Evolutionary conservation across 176 grass and related monocot species (phyloP), one percentile per base, ranked within the genome.

Genomic region (Phoenix roebelenii): DNA sequence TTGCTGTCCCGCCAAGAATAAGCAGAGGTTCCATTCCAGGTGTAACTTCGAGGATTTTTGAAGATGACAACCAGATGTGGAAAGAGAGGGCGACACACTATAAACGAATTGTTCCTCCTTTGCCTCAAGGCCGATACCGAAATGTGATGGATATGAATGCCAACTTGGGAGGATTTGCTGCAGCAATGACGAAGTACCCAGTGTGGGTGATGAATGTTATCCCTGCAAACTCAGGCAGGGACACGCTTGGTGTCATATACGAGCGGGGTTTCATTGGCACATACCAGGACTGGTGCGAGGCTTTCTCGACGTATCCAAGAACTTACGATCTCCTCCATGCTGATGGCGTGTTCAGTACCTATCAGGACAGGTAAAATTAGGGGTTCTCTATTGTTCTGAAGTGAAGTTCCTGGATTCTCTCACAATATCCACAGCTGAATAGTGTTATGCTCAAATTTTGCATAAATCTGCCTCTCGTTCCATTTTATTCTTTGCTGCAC

Each of bases 111-210:
- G 79, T 82, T 56, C 65, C 65, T 2, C 83, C 86, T 58, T 51
- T 96, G 49, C 55, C 75, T 22, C 63, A 87, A 66, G 84, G 76
- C 30, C 60, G 83, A 61, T 96, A 90, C 61, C 79, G 91, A 59
- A 96, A 96, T 70, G 68, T 96, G 50, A 90, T 96, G 91, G 91
- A 96, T 75, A 96, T 96, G 91, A 96, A 90, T 3, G 86, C 91
- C 0, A 87, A 96, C 64, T 49, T 96, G 28, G 91, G 86, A 1
- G 91, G 91, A 7, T 90, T 96, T 18, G 83, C 91, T 18, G 91
- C 91, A 18, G 58, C 86, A 50, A 51, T 90, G 53, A 71, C 72
- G 0, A 82, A 90, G 72, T 85, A 84, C 64, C 83, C 83, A 19
- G 69, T 87, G 50, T 96, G 91, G 91, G 83, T 90, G 60, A 96